These are phyloP conservation scores for Aleurites moluccanus DNA, from an alignment of 441 rosid genomes.

Conservation along the genomic window DNA sequence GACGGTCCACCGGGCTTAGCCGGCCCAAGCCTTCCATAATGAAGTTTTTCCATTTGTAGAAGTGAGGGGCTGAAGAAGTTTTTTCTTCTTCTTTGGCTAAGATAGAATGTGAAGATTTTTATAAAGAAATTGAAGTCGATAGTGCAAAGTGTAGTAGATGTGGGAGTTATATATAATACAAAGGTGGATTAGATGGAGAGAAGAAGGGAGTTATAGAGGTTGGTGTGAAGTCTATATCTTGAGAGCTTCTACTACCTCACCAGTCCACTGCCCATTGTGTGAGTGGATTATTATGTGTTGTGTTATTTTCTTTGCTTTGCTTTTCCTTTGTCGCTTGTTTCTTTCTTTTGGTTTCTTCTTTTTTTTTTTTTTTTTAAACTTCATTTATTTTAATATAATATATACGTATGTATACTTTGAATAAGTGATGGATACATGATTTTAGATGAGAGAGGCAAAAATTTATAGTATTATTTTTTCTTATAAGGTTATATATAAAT, in stretches of 20 bases:
- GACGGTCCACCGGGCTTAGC: constrained; percentile 36
- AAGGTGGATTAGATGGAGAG: background rate
- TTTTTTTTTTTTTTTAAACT: too few species aligned
- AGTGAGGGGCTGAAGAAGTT: background rate
- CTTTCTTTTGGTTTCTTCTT: too few species aligned
- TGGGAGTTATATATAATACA: background rate
- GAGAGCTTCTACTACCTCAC: constrained; percentile 22
- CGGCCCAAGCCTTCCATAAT: constrained; percentile 55
- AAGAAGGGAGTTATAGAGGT: constrained; percentile 19
- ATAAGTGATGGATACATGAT: too few species aligned
- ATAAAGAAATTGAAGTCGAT: background rate
- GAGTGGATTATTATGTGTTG: background rate
- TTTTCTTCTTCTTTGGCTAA: too few species aligned
- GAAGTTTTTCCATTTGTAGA: constrained; percentile 29
- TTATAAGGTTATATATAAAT: too few species aligned
- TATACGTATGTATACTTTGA: too few species aligned
- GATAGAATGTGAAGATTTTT: background rate
- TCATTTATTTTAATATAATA: too few species aligned
- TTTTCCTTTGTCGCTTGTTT: too few species aligned
- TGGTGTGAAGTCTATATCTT: constrained; percentile 34
- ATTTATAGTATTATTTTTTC: too few species aligned
- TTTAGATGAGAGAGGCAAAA: too few species aligned
- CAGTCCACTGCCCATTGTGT: background rate
- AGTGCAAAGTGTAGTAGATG: background rate
- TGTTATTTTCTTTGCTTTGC: too few species aligned